phyloP scores from a whole-genome alignment of 1,284 basidiomycete species.

The Phlebopus sp. region DNA sequence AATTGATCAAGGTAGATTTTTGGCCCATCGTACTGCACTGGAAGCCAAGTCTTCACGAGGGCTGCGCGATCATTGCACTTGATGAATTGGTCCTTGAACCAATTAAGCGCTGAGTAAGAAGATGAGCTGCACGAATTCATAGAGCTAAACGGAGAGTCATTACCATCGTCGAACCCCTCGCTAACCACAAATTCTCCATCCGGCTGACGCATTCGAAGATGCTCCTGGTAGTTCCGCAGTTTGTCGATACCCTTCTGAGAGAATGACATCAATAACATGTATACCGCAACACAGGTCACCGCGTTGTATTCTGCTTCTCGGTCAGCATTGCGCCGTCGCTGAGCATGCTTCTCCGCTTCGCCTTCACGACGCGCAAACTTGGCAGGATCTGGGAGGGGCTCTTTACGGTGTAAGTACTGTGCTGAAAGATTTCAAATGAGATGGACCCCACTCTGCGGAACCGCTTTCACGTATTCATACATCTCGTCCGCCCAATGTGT shows the following conservation, averaged over 20 bases:
- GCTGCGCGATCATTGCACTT: conserved; percentile 75
- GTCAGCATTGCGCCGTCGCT: conserved; percentile 62
- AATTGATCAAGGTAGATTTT: conserved; percentile 77
- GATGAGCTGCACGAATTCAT: conserved; percentile 1
- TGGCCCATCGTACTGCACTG: conserved; percentile 66
- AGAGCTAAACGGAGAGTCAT: conserved; percentile 17
- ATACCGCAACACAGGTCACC: conserved; percentile 84
- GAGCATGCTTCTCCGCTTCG: conserved; percentile 67
- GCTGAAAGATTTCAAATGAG: conserved; percentile 3
- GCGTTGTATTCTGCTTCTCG: conserved; percentile 76
- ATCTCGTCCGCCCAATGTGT: conserved; percentile 93
- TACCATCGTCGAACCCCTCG: conserved; percentile 77
- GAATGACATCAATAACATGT: conserved; percentile 91
- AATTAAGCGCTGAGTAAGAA: conserved; percentile 51
- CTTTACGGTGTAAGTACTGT: conserved; percentile 34
- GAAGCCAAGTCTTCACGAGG: conserved; percentile 79
- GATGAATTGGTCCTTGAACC: conserved; percentile 77
- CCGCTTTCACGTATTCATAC: conserved; percentile 77
- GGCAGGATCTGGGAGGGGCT: conserved; percentile 70
- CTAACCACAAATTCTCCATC: conserved; percentile 68
- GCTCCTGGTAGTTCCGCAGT: conserved; percentile 67
- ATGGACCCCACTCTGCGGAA: conserved; percentile 65
- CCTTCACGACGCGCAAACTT: conserved; percentile 70
- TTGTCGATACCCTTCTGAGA: conserved; percentile 87
- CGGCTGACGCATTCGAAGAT: conserved; percentile 73